Conservation (phyloP, 2,329 filamentous ascomycete genomes). For the Paecilomyces variotii region DNA sequence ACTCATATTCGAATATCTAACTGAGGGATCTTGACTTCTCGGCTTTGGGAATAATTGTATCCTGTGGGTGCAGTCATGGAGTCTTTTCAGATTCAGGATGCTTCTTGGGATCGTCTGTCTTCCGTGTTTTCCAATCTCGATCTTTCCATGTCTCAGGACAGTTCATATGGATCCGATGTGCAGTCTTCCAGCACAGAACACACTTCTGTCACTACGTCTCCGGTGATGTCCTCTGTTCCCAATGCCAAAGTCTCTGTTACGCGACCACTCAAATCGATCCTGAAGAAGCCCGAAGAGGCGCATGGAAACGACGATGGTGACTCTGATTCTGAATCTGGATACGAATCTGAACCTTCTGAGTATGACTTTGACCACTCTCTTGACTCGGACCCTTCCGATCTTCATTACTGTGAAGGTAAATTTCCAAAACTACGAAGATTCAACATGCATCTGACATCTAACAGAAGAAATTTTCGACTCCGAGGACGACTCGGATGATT, state of each 20-base stretch:
- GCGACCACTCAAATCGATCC: constrained; percentile 24
- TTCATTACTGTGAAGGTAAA: constrained; percentile 2
- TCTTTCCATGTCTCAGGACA: constrained; percentile 30
- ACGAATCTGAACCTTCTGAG: constrained; percentile 27
- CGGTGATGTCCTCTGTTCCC: constrained; percentile 14
- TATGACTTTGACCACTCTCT: constrained; percentile 13
- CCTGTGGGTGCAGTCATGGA: constrained; percentile 17
- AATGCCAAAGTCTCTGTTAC: constrained; percentile 13
- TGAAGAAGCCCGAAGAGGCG: constrained; percentile 22
- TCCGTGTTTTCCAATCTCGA: constrained; percentile 29
- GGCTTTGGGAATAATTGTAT: not conserved
- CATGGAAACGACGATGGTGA: constrained; percentile 16
- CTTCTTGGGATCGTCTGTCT: constrained; percentile 31
- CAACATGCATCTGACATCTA: not conserved
- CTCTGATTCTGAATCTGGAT: constrained; percentile 27
- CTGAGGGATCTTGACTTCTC: not conserved
- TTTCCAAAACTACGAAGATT: not conserved
- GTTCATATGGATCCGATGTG: constrained; percentile 32
- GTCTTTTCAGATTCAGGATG: constrained; percentile 15
- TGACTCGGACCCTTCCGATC: constrained; percentile 4
- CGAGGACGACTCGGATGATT: constrained; percentile 20
- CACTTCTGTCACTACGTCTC: constrained; percentile 14
- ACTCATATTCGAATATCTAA: not conserved
- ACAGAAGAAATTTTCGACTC: constrained; percentile 6
- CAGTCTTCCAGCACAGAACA: constrained; percentile 24